Evolutionary conservation across 1,284 basidiomycete species (phyloP), one percentile per base, ranked within the genome.

Genomic region (Ustilago cynodontis): DNA sequence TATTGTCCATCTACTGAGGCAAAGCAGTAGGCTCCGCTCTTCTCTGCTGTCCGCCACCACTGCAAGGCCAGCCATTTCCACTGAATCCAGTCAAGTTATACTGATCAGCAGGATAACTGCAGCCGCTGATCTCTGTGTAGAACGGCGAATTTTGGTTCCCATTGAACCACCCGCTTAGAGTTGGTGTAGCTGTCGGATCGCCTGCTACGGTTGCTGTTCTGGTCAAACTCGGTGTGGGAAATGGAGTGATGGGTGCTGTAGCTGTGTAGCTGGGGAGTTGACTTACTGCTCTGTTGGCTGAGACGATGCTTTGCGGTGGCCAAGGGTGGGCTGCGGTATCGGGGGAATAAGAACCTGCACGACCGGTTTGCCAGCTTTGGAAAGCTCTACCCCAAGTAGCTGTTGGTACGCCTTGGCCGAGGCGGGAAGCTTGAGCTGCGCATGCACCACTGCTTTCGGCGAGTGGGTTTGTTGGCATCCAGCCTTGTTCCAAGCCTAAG

Each of bases 401-500:
- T 0, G 61, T 56, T 8, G 65, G 57, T 2, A 69, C 64, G 1
- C 37, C 31, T 0, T 68, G 68, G 13, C 35, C 37, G 13, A 66
- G 20, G 3, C 71, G 50, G 8, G 65, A 60, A 13, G 64, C 74
- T 35, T 65, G 63, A 8, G 71, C 60, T 18, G 54, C 57, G 26
- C 80, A 80, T 3, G 69, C 65, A 16, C 71, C 71, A 31, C 52
- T 53, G 29, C 68, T 67, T 16, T 71, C 67, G 10, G 49, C 28
- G 26, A 69, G 39, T 10, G 78, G 78, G 51, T 81, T 69, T 26
- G 59, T 68, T 10, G 80, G 80, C 66, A 85, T 84, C 78, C 80
- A 84, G 41, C 83, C 83, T 29, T 80, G 62, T 63, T 80, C 65
- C 39, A 86, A 71, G 11, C 85, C 81, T 28, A 82, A 68, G 59